phyloP scores from a whole-genome alignment of 352 stramenopile genomes.

The Albugo candida region DNA sequence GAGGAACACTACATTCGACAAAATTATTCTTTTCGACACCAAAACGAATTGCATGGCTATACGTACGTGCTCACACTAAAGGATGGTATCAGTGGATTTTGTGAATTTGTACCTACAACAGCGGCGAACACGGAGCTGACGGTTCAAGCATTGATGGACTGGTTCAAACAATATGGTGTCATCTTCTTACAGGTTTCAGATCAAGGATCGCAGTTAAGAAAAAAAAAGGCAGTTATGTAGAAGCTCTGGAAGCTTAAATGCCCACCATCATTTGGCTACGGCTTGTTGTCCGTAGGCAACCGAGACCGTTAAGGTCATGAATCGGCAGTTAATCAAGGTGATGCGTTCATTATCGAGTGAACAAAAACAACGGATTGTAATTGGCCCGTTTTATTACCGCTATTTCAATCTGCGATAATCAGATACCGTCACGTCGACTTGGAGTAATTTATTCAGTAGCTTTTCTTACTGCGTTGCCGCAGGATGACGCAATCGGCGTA shows the following conservation, averaged over 20 bases:
- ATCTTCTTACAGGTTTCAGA: slow-evolving; percentile 1
- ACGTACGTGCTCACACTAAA: too few relatives aligned
- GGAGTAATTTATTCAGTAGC: slow-evolving; percentile 10
- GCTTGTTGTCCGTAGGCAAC: slow-evolving; percentile 4
- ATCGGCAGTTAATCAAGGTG: slow-evolving; percentile 1
- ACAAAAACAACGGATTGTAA: neutral
- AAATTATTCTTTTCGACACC: slow-evolving; percentile 12
- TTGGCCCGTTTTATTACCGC: neutral
- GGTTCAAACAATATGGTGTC: slow-evolving; percentile 3
- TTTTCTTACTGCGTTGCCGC: slow-evolving; percentile 9
- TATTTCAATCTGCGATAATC: slow-evolving; percentile 5
- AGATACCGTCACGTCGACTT: slow-evolving; percentile 1
- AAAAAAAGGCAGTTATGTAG: slow-evolving; percentile 5
- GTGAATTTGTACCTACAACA: slow-evolving; percentile 10
- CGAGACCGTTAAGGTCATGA: slow-evolving; percentile 5
- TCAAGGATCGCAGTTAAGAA: neutral
- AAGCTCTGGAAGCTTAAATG: slow-evolving; percentile 1
- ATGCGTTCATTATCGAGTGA: slow-evolving; percentile 1
- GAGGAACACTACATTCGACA: slow-evolving; percentile 7
- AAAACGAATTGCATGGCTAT: slow-evolving; percentile 1
- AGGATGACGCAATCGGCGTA: neutral
- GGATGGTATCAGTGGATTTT: slow-evolving; percentile 15
- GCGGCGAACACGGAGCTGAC: too few relatives aligned
- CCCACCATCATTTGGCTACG: slow-evolving; percentile 4
- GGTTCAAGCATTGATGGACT: slow-evolving; percentile 3